Evolutionary conservation across 805 yeast species (phyloP), one percentile per base, ranked within the genome.

Genomic region (Yamadazyma paraphyllophila): DNA sequence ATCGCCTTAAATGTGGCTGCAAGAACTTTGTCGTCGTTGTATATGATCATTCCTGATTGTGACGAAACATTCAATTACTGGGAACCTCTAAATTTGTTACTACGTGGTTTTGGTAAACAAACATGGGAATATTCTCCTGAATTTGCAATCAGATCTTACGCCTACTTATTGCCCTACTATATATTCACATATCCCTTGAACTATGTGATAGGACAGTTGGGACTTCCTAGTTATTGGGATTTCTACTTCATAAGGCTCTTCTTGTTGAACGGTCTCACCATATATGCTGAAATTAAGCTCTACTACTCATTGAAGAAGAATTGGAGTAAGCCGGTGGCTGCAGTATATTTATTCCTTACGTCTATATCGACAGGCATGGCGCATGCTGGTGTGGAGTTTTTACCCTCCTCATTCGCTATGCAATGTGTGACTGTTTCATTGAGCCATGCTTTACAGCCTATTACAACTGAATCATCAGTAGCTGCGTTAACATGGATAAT

Each of bases 91-190:
- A 91, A 92, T 60, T 73, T 85, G 42, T 54, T 91, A 30, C 64
- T 84, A 1, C 76, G 96, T 52, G 85, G 85, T 2, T 88, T 89
- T 62, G 98, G 97, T 1, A 86, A 90, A 55, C 90, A 90, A 63
- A 91, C 97, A 0, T 91, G 97, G 97, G 97, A 91, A 60, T 92
- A 91, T 62, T 88, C 96, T 0, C 97, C 97, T 0, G 85, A 77
- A 44, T 88, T 79, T 57, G 88, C 96, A 13, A 88, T 91, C 44
- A 68, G 98, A 52, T 88, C 96, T 2, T 92, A 94, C 82, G 76
- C 86, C 2, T 90, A 85, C 55, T 66, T 91, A 24, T 49, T 81
- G 6, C 87, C 80, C 1, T 76, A 74, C 53, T 67, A 62, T 46
- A 1, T 65, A 7, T 38, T 63, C 9, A 60, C 62, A 1, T 55